Percentiles rank a stretch among this genome's conserved stretches.
Conservation (phyloP, 2,329 filamentous ascomycete species). For the Ceratocystis smalleyi region DNA sequence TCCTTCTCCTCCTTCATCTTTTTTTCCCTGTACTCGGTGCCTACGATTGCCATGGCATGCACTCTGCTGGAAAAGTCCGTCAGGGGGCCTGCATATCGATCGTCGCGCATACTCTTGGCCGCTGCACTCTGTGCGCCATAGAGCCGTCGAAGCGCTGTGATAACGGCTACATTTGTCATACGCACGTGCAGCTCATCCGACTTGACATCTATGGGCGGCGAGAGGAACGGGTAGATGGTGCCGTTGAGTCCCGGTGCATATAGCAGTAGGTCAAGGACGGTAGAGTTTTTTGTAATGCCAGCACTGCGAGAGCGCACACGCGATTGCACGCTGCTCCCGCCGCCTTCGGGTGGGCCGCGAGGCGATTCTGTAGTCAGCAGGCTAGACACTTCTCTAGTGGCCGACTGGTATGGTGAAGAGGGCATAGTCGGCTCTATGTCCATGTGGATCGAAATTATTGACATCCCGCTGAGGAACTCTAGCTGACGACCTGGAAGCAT, state of each 20-base stretch:
- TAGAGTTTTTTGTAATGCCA: background rate
- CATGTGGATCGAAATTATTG: conserved; percentile 10
- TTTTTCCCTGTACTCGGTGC: background rate
- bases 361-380: background rate
- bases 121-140: background rate
- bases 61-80: conserved; percentile 12
- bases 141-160: conserved; percentile 8
- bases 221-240: conserved; percentile 11
- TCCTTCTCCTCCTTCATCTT: background rate
- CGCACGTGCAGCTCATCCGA: background rate
- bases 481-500: conserved; percentile 1
- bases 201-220: background rate
- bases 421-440: conserved; percentile 2
- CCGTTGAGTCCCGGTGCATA: conserved; percentile 7
- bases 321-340: background rate
- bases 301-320: background rate
- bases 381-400: background rate
- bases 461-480: background rate
- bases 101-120: background rate
- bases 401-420: background rate
- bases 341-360: background rate
- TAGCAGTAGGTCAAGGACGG: conserved; percentile 5
- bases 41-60: conserved; percentile 9
- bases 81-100: conserved; percentile 12
- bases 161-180: conserved; percentile 7